Evolutionary conservation across 2,329 filamentous ascomycete genomes (phyloP), one percentile per base, ranked within the genome.

Genomic region (Truncatella angustata): DNA sequence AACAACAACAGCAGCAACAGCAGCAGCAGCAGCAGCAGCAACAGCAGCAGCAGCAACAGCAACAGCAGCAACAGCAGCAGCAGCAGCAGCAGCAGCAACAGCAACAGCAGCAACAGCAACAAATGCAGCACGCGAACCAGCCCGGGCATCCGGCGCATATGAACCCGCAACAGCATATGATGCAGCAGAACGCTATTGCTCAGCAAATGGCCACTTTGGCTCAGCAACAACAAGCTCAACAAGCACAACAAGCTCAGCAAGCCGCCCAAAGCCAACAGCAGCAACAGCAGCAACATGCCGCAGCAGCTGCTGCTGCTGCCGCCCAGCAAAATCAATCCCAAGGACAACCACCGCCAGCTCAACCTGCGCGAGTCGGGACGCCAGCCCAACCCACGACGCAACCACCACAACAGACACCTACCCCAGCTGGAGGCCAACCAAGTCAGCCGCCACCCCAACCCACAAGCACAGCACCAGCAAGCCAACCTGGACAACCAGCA

Each of bases 1-100:
- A 72, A 50, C 70, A 71, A 43, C 63, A 63, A 44, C 64, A 66
- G 34, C 73, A 75, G 50, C 73, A 74, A 11, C 68, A 70, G 34
- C 73, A 75, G 50, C 73, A 74, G 10, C 68, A 70, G 51, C 63
- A 65, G 52, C 70, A 73, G 56, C 71, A 72, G 49, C 70, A 73
- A 54, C 72, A 73, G 58, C 68, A 72, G 51, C 70, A 71, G 36
- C 65, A 60, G 55, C 67, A 66, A 51, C 58, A 70, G 45, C 58
- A 63, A 44, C 64, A 66, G 34, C 73, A 75, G 50, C 73, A 74
- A 11, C 68, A 70, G 34, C 73, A 75, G 50, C 73, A 74, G 10
- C 68, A 70, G 51, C 63, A 65, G 45, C 63, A 63, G 45, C 64
- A 66, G 34, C 73, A 75, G 50, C 73, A 74, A 11, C 68, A 70